phyloP scores from a whole-genome alignment of 805 yeast species.

The Zygosaccharomyces bailii region DNA sequence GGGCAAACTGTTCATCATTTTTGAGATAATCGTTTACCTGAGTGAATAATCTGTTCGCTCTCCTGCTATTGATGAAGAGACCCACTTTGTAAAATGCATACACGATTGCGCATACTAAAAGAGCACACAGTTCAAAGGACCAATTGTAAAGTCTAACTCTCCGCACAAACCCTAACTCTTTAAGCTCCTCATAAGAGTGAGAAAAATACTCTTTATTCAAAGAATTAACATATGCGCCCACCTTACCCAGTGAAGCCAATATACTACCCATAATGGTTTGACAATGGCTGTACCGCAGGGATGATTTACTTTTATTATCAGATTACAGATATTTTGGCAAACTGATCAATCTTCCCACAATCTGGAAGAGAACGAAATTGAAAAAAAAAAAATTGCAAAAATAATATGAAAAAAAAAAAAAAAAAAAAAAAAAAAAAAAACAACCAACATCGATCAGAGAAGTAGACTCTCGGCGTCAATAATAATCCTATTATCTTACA shows the following conservation, averaged over 20 bases:
- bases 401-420: not conserved
- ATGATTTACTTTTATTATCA: no score
- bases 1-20: constrained; percentile 59
- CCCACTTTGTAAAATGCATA: constrained; percentile 57
- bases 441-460: not conserved
- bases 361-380: not conserved
- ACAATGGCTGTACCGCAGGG: no score
- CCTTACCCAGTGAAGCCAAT: not conserved
- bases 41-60: constrained; percentile 52
- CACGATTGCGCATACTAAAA: constrained; percentile 49
- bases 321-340: not conserved
- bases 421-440: no score
- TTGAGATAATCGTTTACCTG: constrained; percentile 51
- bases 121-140: constrained; percentile 63
- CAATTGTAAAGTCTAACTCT: constrained; percentile 67
- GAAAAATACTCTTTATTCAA: constrained; percentile 34
- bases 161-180: constrained; percentile 52
- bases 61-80: constrained; percentile 49
- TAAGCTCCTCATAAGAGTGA: constrained; percentile 48
- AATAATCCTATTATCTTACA: no score
- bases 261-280: not conserved
- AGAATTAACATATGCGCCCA: constrained; percentile 16
- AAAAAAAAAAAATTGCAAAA: not conserved
- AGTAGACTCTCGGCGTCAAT: no score
- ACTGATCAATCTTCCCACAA: not conserved